phyloP scores from a whole-genome alignment of 2,329 filamentous ascomycete genomes.

The Cordyceps javanica region DNA sequence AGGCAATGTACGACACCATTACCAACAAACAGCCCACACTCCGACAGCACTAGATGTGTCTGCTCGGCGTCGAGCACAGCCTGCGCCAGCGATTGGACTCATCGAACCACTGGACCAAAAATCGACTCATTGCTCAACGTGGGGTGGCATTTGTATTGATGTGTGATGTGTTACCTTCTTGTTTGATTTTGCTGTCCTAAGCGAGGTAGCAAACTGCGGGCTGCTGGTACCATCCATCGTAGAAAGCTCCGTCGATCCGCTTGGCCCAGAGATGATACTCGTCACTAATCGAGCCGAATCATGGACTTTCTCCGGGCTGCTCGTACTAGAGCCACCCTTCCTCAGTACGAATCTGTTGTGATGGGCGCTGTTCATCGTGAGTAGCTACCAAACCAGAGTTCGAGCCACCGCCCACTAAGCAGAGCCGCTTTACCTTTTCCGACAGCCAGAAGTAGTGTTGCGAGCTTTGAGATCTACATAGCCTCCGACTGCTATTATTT shows the following conservation, averaged over 20 bases:
- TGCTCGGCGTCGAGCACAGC: neutral
- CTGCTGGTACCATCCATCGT: neutral
- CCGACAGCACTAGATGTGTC: neutral
- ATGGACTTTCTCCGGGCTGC: neutral
- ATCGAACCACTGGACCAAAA: neutral
- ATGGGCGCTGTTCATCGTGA: neutral
- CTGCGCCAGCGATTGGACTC: neutral
- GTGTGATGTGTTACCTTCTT: neutral
- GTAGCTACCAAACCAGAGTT: neutral
- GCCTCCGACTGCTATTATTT: neutral
- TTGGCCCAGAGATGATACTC: neutral
- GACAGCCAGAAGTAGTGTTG: neutral
- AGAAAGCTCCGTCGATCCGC: neutral
- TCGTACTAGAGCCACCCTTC: neutral
- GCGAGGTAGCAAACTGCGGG: neutral
- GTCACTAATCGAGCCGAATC: neutral
- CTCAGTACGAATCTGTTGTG: neutral
- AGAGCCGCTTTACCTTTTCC: neutral
- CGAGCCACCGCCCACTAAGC: neutral
- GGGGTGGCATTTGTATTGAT: neutral
- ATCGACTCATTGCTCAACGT: neutral
- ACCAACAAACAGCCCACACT: neutral
- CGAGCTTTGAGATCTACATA: neutral
- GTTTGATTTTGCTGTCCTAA: neutral
- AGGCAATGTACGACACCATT: neutral